Evolutionary conservation across 305 asterid species (phyloP).

Genomic region (Solanum hybrid): DNA sequence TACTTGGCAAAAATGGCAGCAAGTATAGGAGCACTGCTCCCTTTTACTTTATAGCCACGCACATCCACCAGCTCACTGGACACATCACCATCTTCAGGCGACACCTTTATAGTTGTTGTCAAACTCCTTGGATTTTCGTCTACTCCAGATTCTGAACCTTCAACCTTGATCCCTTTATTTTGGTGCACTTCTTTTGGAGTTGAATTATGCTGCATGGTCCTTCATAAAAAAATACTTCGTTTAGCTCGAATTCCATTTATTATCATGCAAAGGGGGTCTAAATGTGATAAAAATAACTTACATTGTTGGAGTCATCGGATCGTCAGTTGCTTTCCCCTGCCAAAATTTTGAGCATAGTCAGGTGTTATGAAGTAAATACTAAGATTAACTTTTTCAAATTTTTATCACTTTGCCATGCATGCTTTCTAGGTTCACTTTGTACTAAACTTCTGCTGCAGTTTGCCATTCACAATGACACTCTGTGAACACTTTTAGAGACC

Average conservation of each 20-base stretch:
- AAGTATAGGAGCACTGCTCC: constrained; percentile 22
- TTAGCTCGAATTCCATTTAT: not conserved
- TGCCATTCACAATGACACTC: not conserved
- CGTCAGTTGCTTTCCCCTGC: constrained; percentile 11
- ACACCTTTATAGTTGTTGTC: constrained; percentile 2
- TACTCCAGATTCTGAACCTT: not conserved
- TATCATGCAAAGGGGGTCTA: not conserved
- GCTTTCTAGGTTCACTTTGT: not conserved
- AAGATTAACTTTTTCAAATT: not conserved
- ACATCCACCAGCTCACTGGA: constrained; percentile 14
- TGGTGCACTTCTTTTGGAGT: constrained; percentile 3
- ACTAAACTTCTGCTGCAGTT: not conserved
- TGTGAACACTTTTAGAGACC: not conserved
- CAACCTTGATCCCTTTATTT: not conserved
- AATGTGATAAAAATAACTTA: constrained; percentile 2
- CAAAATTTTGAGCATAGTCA: not conserved
- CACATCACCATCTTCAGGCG: not conserved
- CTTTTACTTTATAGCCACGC: constrained; percentile 34
- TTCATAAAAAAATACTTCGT: not conserved
- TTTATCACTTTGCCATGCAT: not conserved
- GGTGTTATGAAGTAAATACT: not conserved
- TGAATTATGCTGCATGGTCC: not conserved
- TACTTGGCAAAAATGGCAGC: constrained; percentile 33
- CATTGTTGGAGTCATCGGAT: not conserved
- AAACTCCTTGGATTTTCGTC: not conserved